phyloP scores from a whole-genome alignment of 2,329 filamentous ascomycete species.

The Cladosporium sp. region DNA sequence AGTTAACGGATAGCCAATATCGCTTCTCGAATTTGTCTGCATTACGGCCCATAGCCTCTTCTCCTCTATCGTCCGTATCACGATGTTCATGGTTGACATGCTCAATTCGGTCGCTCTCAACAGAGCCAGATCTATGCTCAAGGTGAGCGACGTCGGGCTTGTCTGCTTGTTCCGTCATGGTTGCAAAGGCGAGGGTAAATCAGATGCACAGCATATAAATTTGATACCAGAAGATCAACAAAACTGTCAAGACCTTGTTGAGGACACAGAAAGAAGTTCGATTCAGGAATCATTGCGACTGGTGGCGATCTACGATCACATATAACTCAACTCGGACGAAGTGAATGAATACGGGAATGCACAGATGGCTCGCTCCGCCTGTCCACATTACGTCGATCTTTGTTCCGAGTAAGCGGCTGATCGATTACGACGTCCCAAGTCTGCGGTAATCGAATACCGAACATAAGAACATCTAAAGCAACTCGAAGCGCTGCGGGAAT shows the following conservation, averaged over 20 bases:
- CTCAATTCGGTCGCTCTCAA: slow-evolving; percentile 25
- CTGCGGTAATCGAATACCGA: neutral
- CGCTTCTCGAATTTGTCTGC: slow-evolving; percentile 29
- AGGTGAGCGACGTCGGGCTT: slow-evolving; percentile 8
- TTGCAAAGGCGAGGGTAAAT: neutral
- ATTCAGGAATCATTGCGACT: neutral
- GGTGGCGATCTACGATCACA: neutral
- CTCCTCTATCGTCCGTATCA: slow-evolving; percentile 29
- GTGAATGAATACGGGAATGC: neutral
- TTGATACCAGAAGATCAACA: neutral
- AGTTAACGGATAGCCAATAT: slow-evolving; percentile 33
- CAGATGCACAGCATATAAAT: neutral
- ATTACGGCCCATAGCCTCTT: slow-evolving; percentile 30
- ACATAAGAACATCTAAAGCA: neutral
- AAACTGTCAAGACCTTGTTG: neutral
- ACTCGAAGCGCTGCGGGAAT: slow-evolving; percentile 8
- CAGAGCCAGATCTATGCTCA: slow-evolving; percentile 12
- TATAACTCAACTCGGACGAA: neutral
- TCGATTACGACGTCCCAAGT: neutral
- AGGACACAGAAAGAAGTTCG: neutral
- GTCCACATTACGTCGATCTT: neutral
- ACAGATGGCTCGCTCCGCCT: neutral
- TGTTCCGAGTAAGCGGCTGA: neutral
- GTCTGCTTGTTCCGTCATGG: slow-evolving; percentile 9
- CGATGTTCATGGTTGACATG: slow-evolving; percentile 27